Evolutionary conservation across 139 green algal genomes (phyloP).

Genomic region (Bryopsis sp.): DNA sequence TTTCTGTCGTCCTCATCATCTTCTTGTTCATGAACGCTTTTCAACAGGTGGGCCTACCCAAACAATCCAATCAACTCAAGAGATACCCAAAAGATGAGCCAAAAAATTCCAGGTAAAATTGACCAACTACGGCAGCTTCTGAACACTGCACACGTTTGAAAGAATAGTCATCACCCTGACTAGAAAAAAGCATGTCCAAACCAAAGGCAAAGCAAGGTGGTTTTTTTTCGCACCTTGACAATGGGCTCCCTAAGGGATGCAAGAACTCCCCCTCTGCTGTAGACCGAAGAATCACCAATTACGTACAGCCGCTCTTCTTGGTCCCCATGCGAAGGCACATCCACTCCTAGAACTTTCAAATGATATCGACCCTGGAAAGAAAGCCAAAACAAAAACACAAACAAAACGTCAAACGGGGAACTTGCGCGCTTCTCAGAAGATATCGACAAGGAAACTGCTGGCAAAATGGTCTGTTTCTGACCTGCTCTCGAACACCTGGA

Average conservation of each 20-base stretch:
- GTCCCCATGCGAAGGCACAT: conserved; percentile 3
- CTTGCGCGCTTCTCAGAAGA: neutral
- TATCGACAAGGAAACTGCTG: neutral
- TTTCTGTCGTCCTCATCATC: conserved; percentile 8
- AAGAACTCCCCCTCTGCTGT: conserved; percentile 16
- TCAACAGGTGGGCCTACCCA: neutral
- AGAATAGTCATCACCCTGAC: neutral
- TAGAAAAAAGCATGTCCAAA: neutral
- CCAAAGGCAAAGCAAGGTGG: neutral
- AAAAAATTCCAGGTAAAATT: neutral
- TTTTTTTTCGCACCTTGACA: neutral
- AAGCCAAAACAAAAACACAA: neutral
- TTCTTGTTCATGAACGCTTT: neutral
- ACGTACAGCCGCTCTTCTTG: conserved; percentile 15
- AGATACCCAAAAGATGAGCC: neutral
- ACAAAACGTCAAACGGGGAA: neutral
- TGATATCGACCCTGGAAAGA: conserved; percentile 13
- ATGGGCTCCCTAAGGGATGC: conserved; percentile 2
- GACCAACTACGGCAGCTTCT: neutral
- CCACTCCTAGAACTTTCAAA: conserved; percentile 18
- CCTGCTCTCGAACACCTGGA: neutral
- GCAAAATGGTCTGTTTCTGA: neutral
- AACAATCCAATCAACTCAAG: neutral
- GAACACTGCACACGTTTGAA: neutral
- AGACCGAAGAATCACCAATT: conserved; percentile 8